Conservation (phyloP, 768 basidiomycete genomes). For the Rhodocollybia butyracea region DNA sequence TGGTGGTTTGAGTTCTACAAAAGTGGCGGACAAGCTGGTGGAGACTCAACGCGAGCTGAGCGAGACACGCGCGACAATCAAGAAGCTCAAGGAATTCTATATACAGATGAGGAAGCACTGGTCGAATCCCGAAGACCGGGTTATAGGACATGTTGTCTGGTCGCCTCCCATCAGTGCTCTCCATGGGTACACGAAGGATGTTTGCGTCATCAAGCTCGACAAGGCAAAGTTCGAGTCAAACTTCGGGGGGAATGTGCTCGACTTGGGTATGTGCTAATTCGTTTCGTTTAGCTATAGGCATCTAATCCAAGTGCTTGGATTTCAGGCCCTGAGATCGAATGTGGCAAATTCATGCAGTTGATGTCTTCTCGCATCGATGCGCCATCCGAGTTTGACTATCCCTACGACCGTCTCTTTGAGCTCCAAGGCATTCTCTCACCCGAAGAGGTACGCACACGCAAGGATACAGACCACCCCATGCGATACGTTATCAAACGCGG, state of each 20-base stretch:
- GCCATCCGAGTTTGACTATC: conserved; percentile 26
- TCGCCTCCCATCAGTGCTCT: conserved; percentile 29
- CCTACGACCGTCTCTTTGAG: conserved; percentile 26
- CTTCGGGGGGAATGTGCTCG: conserved; percentile 31
- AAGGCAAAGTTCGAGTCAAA: conserved; percentile 25
- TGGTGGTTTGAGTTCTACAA: conserved; percentile 9
- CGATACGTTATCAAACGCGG: conserved; percentile 34
- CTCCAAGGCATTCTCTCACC: conserved; percentile 27
- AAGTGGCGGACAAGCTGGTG: conserved; percentile 13
- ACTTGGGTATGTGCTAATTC: conserved; percentile 31
- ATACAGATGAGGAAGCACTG: conserved; percentile 28
- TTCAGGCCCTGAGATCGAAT: conserved; percentile 21
- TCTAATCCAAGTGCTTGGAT: conserved; percentile 21
- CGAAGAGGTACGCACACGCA: conserved; percentile 25
- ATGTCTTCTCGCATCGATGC: conserved; percentile 13
- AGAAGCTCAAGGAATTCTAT: conserved; percentile 30
- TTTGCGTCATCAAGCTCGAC: conserved; percentile 34
- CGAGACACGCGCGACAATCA: conserved; percentile 19
- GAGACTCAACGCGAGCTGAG: conserved; percentile 16
- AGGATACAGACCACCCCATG: conserved; percentile 20
- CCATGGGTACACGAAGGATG: conserved; percentile 25
- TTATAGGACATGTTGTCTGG: conserved; percentile 37
- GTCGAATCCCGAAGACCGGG: conserved; percentile 25
- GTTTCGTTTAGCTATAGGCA: conserved; percentile 14
- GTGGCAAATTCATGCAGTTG: conserved; percentile 19